Base-by-base conservation (phyloP, 306 rosid genomes). In the Prunus padus region DNA sequence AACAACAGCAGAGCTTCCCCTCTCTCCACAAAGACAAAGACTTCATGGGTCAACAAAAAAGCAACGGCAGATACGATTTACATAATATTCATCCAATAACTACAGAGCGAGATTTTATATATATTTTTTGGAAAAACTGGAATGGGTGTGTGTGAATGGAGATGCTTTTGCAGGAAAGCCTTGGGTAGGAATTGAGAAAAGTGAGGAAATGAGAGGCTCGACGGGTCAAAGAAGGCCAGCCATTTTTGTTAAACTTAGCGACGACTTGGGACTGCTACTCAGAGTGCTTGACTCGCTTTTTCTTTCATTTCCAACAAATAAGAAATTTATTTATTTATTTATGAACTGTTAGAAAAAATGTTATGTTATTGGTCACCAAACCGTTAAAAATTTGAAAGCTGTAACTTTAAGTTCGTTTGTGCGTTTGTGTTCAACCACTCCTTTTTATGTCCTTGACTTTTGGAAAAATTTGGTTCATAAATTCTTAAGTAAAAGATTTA, bases 181-280 rank as follows among this genome's bases (percentile, higher is more conserved):
- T 60, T 19, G 61, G 60, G 59, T 61, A 55, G 50, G n/a, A 33
- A 14, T 42, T 1, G 16, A 0, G 40, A 26, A 25, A 23, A 62
- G 16, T 7, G 20, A 8, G 14, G 45, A 40, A 25, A 8, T 67
- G 54, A 50, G 72, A 71, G 64, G 60, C 23, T 42, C 30, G 18
- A 14, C 76, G 81, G 83, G 83, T 79, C 76, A 83, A 79, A 57
- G 60, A 78, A 65, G 86, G 75, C 74, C 71, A 76, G 81, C 76
- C 83, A 83, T 63, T 22, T 81, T 79, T 66, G 78, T 83, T 81
- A 66, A 79, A 40, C 81, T 75, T 49, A 25, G 81, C 64, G 78
- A 83, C 77, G 86, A 83, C 86, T 76, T 33, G 42, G 77, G 84
- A 59, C 47, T 16, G 71, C 33, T 52, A 0, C 4, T 14, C 6